Base-by-base conservation (phyloP, 495 filamentous ascomycete genomes). In the Aspergillus biplanus region DNA sequence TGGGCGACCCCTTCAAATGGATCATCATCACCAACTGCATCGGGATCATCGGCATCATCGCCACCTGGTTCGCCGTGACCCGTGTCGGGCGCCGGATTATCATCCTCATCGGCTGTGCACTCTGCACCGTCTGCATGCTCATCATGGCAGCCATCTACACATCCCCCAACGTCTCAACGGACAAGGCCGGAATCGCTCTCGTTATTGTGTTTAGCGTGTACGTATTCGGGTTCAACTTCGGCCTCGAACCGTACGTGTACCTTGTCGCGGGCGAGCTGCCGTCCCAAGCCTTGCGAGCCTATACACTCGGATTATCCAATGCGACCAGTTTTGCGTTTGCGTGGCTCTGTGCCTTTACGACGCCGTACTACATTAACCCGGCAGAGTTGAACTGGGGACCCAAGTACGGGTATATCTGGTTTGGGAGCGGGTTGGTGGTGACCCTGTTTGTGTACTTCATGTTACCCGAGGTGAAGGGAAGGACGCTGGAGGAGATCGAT, bases 281-380 rank as follows among this genome's bases (percentile, higher is more conserved):
- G n/a, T 7, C 12, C n/a, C 50, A 53, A 13, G 13, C n/a, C 7
- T n/a, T 53, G 7, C 50, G 39, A 3, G 39, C 39, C 12, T 44
- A 44, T 9, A 44, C 39, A 4, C 39, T 44, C 0, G 39, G 39
- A 5, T 44, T 44, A 11, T 44, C 39, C 39, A 44, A 44, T n/a
- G 39, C 39, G 12, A n/a, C n/a, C 0, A 44, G 39, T 6, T 44
- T 44, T 44, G 39, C 39, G 4, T 44, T 44, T 1, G 39, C 12
- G n/a, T 44, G 84, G 84, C 69, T 86, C 48, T 80, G 79, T 4
- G 83, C 82, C 1, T 86, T 86, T 56, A 85, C 84, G 0, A 82
- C 83, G 7, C 84, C 84, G 11, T 85, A 87, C 61, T 86, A 86
- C 61, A 87, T 87, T 67, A 87, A 87, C 50, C 83, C 84, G 0